Conservation (phyloP, 2,329 filamentous ascomycete genomes). For the Botrytis sinoallii region DNA sequence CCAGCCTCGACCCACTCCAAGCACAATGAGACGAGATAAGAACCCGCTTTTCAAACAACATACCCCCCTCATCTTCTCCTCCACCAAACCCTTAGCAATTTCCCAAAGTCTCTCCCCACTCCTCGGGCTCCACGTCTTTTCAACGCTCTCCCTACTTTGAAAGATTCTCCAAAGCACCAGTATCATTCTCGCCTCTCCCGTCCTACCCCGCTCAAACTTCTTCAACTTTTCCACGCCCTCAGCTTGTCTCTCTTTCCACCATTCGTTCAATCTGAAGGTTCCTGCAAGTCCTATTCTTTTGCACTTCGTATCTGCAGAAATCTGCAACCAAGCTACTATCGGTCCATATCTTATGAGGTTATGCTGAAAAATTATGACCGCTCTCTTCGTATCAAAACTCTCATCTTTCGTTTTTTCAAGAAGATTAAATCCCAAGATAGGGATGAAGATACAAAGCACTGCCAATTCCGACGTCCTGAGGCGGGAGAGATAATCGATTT, state of each 20-base stretch:
- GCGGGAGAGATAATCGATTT: not conserved
- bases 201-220: not conserved
- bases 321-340: slow-evolving; percentile 6
- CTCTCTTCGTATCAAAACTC: not conserved
- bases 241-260: slow-evolving; percentile 2
- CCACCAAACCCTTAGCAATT: not conserved
- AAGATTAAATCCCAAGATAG: not conserved
- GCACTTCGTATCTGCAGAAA: not conserved
- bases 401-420: not conserved
- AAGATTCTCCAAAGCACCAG: slow-evolving; percentile 10
- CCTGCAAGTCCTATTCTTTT: not conserved
- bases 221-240: not conserved
- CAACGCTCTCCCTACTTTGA: not conserved
- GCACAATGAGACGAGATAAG: not conserved
- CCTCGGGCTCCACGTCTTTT: not conserved
- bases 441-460: slow-evolving; percentile 10
- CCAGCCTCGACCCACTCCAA: not conserved
- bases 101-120: not conserved
- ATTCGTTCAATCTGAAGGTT: not conserved
- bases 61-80: slow-evolving; percentile 5
- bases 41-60: not conserved
- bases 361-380: slow-evolving; percentile 1
- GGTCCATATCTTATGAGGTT: slow-evolving; percentile 8
- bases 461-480: not conserved
- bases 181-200: not conserved